A percentile compares a stretch with the other conserved stretches of the same genome.
Evolutionary conservation across 192 early-diverging fungal species (phyloP).

Genomic region (Entophlyctis luteolus): DNA sequence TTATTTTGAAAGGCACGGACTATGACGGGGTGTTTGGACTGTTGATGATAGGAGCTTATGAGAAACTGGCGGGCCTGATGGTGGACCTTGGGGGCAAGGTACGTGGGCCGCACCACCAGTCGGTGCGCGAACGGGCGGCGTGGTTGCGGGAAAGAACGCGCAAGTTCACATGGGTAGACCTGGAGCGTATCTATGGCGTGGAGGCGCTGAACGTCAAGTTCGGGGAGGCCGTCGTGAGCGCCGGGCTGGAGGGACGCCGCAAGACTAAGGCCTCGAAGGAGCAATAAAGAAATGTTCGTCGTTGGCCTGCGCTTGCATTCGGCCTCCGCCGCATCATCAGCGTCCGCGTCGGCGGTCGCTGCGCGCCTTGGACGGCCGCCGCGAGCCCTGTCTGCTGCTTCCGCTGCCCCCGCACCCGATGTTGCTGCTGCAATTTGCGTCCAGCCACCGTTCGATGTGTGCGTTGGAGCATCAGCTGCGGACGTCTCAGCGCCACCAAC

Average conservation of each 20-base stretch:
- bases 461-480: background rate
- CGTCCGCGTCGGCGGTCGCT: no score
- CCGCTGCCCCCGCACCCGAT: no score
- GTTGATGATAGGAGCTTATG: conserved; percentile 31
- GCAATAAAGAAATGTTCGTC: no score
- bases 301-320: no score
- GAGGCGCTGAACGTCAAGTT: conserved; percentile 4
- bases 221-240: background rate
- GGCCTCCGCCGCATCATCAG: no score
- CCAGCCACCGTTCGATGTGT: no score
- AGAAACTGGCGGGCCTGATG: conserved; percentile 25
- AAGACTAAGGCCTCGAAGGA: background rate
- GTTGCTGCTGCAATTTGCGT: no score
- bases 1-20: conserved; percentile 33
- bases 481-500: background rate
- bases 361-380: no score
- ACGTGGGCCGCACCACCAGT: background rate
- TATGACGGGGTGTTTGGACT: conserved; percentile 31
- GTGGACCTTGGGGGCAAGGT: conserved; percentile 20
- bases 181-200: conserved; percentile 6
- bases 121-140: background rate
- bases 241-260: background rate
- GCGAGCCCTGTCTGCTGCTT: no score
- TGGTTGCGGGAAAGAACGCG: background rate
- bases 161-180: conserved; percentile 15